phyloP scores from a whole-genome alignment of 176 grass and related monocot genomes.

The Panicum miliaceum region DNA sequence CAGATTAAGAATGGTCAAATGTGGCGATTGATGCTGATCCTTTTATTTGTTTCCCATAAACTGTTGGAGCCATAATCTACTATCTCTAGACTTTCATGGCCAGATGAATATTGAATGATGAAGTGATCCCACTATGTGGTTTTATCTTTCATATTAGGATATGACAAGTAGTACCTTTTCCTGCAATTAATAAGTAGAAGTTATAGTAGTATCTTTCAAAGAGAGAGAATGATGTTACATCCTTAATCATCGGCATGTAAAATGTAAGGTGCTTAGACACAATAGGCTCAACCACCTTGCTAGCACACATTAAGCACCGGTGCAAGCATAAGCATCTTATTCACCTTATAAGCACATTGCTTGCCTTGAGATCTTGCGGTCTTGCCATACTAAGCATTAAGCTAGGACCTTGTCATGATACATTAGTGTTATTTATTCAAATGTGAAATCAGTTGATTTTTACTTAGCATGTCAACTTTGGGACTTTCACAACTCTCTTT shows the following conservation, averaged over 20 bases:
- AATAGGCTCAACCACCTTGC: background rate
- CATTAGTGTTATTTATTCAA: constrained; percentile 19
- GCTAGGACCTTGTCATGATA: constrained; percentile 1
- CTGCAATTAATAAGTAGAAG: background rate
- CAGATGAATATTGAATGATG: background rate
- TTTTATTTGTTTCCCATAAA: constrained; percentile 30
- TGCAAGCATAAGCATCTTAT: background rate
- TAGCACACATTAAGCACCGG: background rate
- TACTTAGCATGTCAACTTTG: constrained; percentile 13
- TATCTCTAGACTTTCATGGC: constrained; percentile 4
- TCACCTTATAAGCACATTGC: background rate
- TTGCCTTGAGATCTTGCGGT: background rate
- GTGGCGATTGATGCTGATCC: background rate
- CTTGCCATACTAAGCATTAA: constrained; percentile 7
- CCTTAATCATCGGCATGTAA: background rate
- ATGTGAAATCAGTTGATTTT: background rate
- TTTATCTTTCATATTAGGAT: constrained; percentile 11
- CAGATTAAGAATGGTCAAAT: background rate
- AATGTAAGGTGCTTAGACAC: background rate
- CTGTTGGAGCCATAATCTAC: constrained; percentile 10
- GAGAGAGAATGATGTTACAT: background rate
- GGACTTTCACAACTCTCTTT: constrained; percentile 5
- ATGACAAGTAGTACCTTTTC: background rate
- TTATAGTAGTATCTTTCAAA: background rate
- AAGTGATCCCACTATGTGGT: background rate